These are phyloP conservation scores for Talaromyces sp. DNA, from an alignment of 2,329 filamentous ascomycete genomes.

Conservation along the genomic window DNA sequence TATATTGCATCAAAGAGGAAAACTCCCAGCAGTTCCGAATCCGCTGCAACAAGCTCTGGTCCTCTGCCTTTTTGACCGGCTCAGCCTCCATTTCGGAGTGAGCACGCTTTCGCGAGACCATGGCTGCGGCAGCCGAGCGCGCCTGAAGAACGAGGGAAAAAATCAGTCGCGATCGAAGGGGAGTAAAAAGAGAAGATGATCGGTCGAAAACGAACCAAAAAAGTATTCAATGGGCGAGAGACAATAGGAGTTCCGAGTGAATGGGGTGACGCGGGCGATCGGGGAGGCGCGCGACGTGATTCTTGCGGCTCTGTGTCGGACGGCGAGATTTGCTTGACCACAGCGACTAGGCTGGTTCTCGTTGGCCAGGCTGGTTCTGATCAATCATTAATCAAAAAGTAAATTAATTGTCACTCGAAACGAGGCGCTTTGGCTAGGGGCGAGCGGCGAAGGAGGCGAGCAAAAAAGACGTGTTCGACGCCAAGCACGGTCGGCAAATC, in stretches of 20 bases:
- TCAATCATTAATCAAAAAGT: neutral
- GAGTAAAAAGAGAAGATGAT: constrained; percentile 8
- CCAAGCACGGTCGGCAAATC: neutral
- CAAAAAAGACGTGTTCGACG: neutral
- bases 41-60: constrained; percentile 50
- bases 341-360: neutral
- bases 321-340: neutral
- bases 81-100: constrained; percentile 51
- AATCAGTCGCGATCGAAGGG: constrained; percentile 8
- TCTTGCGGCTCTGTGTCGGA: neutral
- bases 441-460: neutral
- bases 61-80: constrained; percentile 20
- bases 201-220: neutral
- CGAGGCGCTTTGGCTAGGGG: neutral
- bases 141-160: constrained; percentile 8
- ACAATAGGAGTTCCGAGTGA: neutral
- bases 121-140: constrained; percentile 26
- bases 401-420: neutral
- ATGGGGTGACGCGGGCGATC: neutral
- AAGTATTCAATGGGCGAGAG: neutral
- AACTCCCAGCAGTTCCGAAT: constrained; percentile 95
- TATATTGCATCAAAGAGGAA: constrained; percentile 87
- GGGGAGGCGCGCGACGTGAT: neutral
- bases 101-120: constrained; percentile 52
- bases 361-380: neutral